These are phyloP conservation scores for Solanum dulcamara DNA, from an alignment of 257 asterid genomes.

Conservation along the genomic window DNA sequence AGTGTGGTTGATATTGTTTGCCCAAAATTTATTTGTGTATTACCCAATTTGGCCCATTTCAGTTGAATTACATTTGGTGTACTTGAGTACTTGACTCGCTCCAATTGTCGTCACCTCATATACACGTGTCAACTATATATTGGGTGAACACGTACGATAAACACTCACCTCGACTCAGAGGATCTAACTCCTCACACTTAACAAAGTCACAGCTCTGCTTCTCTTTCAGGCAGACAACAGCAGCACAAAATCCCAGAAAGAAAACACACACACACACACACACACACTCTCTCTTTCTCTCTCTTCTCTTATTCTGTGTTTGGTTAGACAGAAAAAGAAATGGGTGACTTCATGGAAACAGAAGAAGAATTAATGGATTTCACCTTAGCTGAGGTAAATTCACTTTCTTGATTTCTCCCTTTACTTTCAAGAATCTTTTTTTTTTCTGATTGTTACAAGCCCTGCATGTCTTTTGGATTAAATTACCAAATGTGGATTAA, in stretches of 20 bases:
- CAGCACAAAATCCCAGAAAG: neutral
- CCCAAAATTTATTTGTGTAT: neutral
- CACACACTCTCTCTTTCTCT: neutral
- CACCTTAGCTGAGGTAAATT: conserved; percentile 51
- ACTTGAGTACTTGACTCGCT: neutral
- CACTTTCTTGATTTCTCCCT: neutral
- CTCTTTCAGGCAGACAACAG: neutral
- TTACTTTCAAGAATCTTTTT: neutral
- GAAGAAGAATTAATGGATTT: conserved; percentile 36
- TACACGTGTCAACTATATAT: neutral
- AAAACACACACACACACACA: too few species aligned
- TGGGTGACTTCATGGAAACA: conserved; percentile 14
- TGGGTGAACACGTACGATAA: neutral
- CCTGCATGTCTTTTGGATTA: neutral
- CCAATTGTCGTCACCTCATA: neutral
- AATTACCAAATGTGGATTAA: neutral
- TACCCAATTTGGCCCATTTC: neutral
- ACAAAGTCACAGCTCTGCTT: neutral
- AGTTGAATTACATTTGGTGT: neutral
- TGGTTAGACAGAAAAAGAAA: neutral
- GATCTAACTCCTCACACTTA: neutral
- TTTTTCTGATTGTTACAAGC: neutral
- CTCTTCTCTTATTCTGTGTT: neutral
- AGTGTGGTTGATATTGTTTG: too few species aligned
- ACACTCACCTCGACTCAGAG: neutral